Base-by-base conservation (phyloP, 495 filamentous ascomycete genomes). In the Penicillium angulare region DNA sequence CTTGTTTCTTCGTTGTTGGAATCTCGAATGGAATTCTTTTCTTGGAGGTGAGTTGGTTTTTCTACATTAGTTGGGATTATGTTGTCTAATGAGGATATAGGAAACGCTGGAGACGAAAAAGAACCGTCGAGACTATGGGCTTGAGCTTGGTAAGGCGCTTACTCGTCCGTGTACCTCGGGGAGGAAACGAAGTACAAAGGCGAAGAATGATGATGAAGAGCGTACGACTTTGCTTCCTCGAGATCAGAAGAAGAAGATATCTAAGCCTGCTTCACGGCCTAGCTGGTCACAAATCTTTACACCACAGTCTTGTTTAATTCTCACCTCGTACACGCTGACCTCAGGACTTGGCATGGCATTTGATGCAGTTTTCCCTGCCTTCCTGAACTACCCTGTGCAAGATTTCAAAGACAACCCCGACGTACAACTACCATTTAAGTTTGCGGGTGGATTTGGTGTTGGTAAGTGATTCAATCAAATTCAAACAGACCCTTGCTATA, bases 311-410 rank as follows among this genome's bases (percentile, higher is more conserved):
- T 74, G 76, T 21, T 74, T 96, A 22, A 89, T 92, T 51, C 72
- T 97, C 4, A 43, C 89, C 5, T 78, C 81, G 0, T 96, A 93
- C 61, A 86, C 82, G 8, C 69, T 91, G 32, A 74, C 93, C 18
- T 86, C 89, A 4, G 73, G 92, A 22, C 89, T 93, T 54, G 80
- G 79, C 5, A 80, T 92, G 44, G 86, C 86, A 0, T 93, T 81
- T 60, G 89, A 96, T 65, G 88, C 92, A 47, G 74, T 90, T 7
- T 74, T 93, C 3, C 86, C 89, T 1, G 86, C 92, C 1, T 92
- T 92, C 60, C 79, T 93, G 63, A 88, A 92, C 64, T 84, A 84
- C 57, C 88, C 86, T 0, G 60, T 56, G 4, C 79, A 86, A 52
- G 62, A 77, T 0, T 64, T 80, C 23, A 49, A 71, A 2, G 59